Percentiles rank a stretch among this genome's conserved stretches.
Evolutionary conservation across 2,329 filamentous ascomycete genomes (phyloP).

Genomic region (Orbilia quercus): DNA sequence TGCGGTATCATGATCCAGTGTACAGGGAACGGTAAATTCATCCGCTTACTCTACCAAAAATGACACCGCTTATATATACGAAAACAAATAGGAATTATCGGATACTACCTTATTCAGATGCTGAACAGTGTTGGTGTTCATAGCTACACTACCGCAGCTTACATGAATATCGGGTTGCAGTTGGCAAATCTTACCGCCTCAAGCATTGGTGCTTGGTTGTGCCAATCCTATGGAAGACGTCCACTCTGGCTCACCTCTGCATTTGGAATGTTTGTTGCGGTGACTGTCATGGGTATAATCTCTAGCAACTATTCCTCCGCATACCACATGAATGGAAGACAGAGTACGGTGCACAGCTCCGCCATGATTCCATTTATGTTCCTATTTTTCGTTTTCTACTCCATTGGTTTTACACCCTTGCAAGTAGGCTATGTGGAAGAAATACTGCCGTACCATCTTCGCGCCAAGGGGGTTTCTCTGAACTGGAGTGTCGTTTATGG

Average conservation of each 20-base stretch:
- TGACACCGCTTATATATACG: too few species aligned
- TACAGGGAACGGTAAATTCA: constrained; percentile 48
- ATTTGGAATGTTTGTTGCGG: constrained; percentile 66
- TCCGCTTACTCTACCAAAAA: too few species aligned
- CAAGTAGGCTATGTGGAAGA: constrained; percentile 71
- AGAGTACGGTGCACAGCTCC: constrained; percentile 56
- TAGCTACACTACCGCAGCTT: background rate
- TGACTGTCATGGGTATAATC: constrained; percentile 67
- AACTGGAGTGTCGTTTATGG: constrained; percentile 33
- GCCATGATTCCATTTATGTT: constrained; percentile 71
- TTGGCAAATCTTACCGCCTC: constrained; percentile 8
- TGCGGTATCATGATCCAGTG: constrained; percentile 34
- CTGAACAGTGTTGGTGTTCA: constrained; percentile 1
- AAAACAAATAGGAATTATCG: constrained; percentile 15
- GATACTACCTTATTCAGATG: constrained; percentile 32
- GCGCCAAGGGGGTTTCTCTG: constrained; percentile 60
- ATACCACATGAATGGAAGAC: constrained; percentile 65
- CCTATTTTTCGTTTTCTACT: constrained; percentile 71
- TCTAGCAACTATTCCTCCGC: constrained; percentile 67
- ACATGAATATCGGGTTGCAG: constrained; percentile 25
- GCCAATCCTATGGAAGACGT: constrained; percentile 67
- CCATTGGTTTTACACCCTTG: constrained; percentile 71
- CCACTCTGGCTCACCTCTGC: constrained; percentile 69
- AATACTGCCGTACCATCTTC: constrained; percentile 70
- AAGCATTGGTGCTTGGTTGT: constrained; percentile 14